A percentile compares a stretch with the other conserved stretches of the same genome.
phyloP scores from a whole-genome alignment of 2,329 filamentous ascomycete species.

The Pseudomassariella vexata region DNA sequence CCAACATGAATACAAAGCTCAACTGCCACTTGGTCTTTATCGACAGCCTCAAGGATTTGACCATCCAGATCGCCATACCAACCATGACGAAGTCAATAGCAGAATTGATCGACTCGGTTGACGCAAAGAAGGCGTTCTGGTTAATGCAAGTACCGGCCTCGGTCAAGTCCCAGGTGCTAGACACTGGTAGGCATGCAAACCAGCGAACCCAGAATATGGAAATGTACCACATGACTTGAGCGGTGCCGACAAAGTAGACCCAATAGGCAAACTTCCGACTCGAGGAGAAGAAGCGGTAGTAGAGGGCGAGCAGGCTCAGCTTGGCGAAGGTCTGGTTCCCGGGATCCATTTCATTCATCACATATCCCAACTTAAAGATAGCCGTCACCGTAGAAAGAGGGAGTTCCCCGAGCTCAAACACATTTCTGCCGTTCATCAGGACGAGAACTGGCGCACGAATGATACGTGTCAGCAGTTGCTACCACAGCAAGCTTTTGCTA shows the following conservation, averaged over 20 bases:
- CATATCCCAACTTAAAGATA: slow-evolving; percentile 2
- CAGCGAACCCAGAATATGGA: slow-evolving; percentile 1
- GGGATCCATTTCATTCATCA: slow-evolving; percentile 1
- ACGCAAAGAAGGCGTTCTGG: background rate
- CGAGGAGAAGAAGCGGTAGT: slow-evolving; percentile 8
- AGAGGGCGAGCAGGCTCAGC: slow-evolving; percentile 8
- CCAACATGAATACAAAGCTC: slow-evolving; percentile 7
- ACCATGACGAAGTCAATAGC: slow-evolving; percentile 2
- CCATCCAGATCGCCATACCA: slow-evolving; percentile 3
- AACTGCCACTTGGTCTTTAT: background rate
- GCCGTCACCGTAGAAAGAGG: background rate
- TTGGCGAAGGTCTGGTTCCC: slow-evolving; percentile 7
- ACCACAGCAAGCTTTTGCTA: background rate
- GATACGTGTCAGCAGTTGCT: background rate
- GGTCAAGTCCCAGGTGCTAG: background rate
- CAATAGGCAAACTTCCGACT: background rate
- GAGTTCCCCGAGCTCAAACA: background rate
- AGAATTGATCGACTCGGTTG: background rate
- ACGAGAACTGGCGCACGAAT: no score
- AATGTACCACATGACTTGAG: slow-evolving; percentile 1
- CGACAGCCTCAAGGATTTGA: background rate
- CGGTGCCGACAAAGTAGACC: background rate
- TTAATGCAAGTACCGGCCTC: slow-evolving; percentile 1
- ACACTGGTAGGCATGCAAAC: slow-evolving; percentile 1
- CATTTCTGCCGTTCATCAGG: background rate